These are phyloP conservation scores for Arachis stenosperma DNA, from an alignment of 306 rosid species.

Conservation along the genomic window DNA sequence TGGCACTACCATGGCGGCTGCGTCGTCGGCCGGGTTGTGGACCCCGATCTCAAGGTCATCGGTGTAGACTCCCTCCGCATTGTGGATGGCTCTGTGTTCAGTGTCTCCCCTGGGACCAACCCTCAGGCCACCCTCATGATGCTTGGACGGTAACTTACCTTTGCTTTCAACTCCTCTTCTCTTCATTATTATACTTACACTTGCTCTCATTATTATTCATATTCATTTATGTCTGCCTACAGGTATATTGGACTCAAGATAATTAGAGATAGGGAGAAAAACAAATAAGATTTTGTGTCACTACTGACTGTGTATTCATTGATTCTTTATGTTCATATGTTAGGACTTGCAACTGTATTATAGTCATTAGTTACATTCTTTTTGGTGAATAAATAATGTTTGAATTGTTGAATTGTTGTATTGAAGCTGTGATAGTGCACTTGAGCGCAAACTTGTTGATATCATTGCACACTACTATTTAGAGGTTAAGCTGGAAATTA, in stretches of 20 bases:
- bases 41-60: slow-evolving; percentile 51
- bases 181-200: too few relatives aligned
- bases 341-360: slow-evolving; percentile 11
- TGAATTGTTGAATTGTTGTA: not conserved
- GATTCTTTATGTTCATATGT: slow-evolving; percentile 7
- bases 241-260: slow-evolving; percentile 67
- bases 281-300: slow-evolving; percentile 2
- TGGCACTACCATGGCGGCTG: slow-evolving; percentile 99
- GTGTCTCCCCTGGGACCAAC: slow-evolving; percentile 83
- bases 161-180: too few relatives aligned
- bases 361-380: slow-evolving; percentile 8
- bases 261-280: slow-evolving; percentile 42
- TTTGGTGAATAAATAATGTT: slow-evolving; percentile 10
- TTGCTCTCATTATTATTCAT: not conserved
- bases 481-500: too few relatives aligned
- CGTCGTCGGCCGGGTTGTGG: slow-evolving; percentile 81
- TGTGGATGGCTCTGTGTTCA: slow-evolving; percentile 83
- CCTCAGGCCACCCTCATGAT: slow-evolving; percentile 94
- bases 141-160: slow-evolving; percentile 69
- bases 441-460: slow-evolving; percentile 3
- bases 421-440: not conserved
- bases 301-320: slow-evolving; percentile 1
- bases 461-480: not conserved
- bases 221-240: slow-evolving; percentile 32
- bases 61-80: slow-evolving; percentile 68